Percentiles rank a stretch among this genome's conserved stretches.
phyloP scores from a whole-genome alignment of 371 early-diverging fungal genomes.

The Saksenaea oblongispora region DNA sequence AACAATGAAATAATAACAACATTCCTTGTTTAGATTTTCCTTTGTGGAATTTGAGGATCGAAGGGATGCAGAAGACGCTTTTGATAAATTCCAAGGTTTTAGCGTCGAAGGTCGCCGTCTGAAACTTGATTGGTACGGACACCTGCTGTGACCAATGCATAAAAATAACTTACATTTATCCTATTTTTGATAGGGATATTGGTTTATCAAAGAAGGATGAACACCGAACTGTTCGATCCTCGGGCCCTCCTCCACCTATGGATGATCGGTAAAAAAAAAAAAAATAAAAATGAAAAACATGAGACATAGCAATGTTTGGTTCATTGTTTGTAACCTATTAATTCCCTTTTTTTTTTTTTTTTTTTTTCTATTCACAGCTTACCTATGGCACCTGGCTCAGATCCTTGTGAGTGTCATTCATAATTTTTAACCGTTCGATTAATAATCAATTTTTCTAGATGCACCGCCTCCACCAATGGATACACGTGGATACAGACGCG shows the following conservation, averaged over 20 bases:
- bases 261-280: constrained; percentile 1
- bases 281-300: neutral
- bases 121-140: constrained; percentile 72
- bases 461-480: constrained; percentile 37
- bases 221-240: constrained; percentile 25
- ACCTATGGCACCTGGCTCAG: constrained; percentile 5
- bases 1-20: neutral
- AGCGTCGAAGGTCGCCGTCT: constrained; percentile 73
- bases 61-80: constrained; percentile 77
- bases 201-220: constrained; percentile 70
- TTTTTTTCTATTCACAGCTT: neutral
- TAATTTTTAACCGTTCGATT: neutral
- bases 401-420: neutral
- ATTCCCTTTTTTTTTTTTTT: neutral
- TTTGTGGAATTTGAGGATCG: constrained; percentile 80
- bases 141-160: neutral
- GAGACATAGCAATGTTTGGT: neutral
- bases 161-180: neutral
- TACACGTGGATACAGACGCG: constrained; percentile 42
- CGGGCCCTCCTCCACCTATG: constrained; percentile 15
- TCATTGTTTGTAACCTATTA: neutral
- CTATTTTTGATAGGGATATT: constrained; percentile 50
- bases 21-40: constrained; percentile 56
- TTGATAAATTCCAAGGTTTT: constrained; percentile 71
- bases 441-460: constrained; percentile 12